Evolutionary conservation across 2,329 filamentous ascomycete species (phyloP), one percentile per base, ranked within the genome.

Genomic region (Colletotrichum shisoi): DNA sequence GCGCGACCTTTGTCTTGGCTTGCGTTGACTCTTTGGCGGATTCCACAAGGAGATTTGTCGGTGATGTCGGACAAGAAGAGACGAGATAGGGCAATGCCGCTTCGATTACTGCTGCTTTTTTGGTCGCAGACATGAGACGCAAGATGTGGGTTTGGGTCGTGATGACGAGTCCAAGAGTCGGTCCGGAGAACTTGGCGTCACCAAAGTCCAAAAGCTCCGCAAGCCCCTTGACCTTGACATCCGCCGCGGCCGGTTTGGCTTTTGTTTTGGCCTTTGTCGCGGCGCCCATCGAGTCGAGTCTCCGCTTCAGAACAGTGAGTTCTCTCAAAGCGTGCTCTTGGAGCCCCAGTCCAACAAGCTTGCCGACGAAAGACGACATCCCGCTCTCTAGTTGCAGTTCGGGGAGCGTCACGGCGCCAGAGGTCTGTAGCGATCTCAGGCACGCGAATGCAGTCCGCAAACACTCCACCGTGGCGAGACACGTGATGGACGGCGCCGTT

Each of bases 331-430:
- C 91, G 63, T 89, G 80, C n/a, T 88, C 85, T 52, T 90, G 85
- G 58, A 93, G 76, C 1, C 87, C 86, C 54, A 92, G 80, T 0
- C 81, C 79, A 15, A 93, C 79, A 1, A 94, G 80, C 73, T 89
- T 92, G 45, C 85, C 85, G 45, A 90, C 78, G 60, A 94, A 82
- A 0, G 89, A 87, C 17, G 90, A 85, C 83, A 92, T 91, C 61
- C 91, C 91, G 67, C 83, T 88, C 74, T 94, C 91, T 4, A 94
- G 76, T 73, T 94, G 90, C 45, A 91, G 79, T 51, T 85, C 83
- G 1, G 87, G 83, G n/a, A 89, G 79, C 11, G 83, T 78, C 11
- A 87, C 78, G 9, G 83, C 81, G 6, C 84, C 78, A 1, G 84
- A 79, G 31, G 84, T 80, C 57, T 90, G 85, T 27, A 87, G 73